A percentile compares a stretch with the other conserved stretches of the same genome.
Evolutionary conservation across 2,329 filamentous ascomycete genomes (phyloP).

Genomic region (Penicillium paneum): DNA sequence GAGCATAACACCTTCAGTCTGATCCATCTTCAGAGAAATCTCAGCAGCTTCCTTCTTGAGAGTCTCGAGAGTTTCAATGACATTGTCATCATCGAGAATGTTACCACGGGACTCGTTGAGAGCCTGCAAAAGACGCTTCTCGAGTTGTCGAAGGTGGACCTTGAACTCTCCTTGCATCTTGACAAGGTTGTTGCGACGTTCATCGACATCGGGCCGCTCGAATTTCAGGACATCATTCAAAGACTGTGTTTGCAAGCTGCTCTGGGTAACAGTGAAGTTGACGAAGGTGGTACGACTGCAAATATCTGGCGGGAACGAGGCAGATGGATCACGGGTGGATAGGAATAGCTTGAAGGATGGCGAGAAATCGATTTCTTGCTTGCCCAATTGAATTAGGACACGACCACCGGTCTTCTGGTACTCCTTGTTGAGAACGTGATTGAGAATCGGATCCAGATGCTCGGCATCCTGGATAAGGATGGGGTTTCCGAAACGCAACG

Average conservation of each 20-base stretch:
- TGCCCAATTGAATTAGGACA: constrained; percentile 96
- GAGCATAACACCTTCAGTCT: constrained; percentile 96
- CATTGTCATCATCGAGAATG: constrained; percentile 95
- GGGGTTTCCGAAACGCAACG: constrained; percentile 93
- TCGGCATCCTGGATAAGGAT: constrained; percentile 98
- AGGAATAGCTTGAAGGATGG: constrained; percentile 93
- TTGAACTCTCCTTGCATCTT: constrained; percentile 99
- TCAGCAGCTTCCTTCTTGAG: constrained; percentile 97
- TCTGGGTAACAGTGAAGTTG: constrained; percentile 98
- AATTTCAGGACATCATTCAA: constrained; percentile 97
- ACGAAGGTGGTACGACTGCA: constrained; percentile 98
- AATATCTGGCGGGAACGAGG: constrained; percentile 90
- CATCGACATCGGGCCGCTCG: constrained; percentile 94
- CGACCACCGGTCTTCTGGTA: constrained; percentile 98
- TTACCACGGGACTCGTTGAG: constrained; percentile 97
- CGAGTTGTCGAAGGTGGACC: constrained; percentile 90
- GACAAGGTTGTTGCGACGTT: constrained; percentile 93
- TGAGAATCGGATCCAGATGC: constrained; percentile 92
- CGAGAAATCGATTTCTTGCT: constrained; percentile 98
- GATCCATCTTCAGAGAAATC: constrained; percentile 91
- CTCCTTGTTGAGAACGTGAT: constrained; percentile 98
- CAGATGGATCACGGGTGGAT: constrained; percentile 92
- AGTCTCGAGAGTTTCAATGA: constrained; percentile 95
- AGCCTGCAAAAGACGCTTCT: constrained; percentile 89
- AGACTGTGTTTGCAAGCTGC: constrained; percentile 96